Conservation (phyloP, 345 rosid species). For the Heritiera fomes region DNA sequence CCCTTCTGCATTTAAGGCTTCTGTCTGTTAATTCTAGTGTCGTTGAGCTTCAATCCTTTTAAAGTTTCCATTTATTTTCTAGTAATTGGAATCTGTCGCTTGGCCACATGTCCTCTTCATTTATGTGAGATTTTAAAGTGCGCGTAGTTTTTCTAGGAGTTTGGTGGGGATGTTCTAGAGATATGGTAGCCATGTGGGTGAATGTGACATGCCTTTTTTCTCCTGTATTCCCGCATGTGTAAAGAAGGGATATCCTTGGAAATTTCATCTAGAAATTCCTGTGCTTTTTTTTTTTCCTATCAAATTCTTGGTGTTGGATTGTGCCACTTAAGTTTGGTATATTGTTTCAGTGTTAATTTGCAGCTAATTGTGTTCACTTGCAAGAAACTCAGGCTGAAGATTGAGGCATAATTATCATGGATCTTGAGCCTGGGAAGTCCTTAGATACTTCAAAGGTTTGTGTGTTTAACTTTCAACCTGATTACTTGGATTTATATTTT, state of each 20-base stretch:
- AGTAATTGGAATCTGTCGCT: slow-evolving; percentile 13
- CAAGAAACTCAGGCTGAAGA: slow-evolving; percentile 22
- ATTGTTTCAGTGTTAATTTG: slow-evolving; percentile 35
- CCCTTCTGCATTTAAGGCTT: slow-evolving; percentile 42
- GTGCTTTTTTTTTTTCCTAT: not conserved
- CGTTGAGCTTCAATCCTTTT: slow-evolving; percentile 32
- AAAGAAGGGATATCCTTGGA: slow-evolving; percentile 31
- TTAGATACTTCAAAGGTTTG: slow-evolving; percentile 79
- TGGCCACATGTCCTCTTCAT: slow-evolving; percentile 10
- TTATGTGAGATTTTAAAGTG: slow-evolving; percentile 17
- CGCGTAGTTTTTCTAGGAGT: slow-evolving; percentile 29
- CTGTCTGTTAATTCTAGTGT: slow-evolving; percentile 18
- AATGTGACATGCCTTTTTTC: slow-evolving; percentile 47
- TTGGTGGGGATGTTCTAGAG: slow-evolving; percentile 48
- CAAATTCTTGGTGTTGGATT: slow-evolving; percentile 12
- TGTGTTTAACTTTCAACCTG: slow-evolving; percentile 15
- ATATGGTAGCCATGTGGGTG: slow-evolving; percentile 55
- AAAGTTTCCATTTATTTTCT: slow-evolving; percentile 19
- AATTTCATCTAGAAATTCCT: slow-evolving; percentile 18
- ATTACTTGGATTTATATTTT: not conserved
- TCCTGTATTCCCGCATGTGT: slow-evolving; percentile 32
- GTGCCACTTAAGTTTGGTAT: slow-evolving; percentile 6
- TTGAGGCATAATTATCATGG: slow-evolving; percentile 46
- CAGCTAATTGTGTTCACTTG: slow-evolving; percentile 25
- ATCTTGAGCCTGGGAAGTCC: slow-evolving; percentile 58